Percentiles rank a stretch among this genome's conserved stretches.
These are phyloP conservation scores for Yarrowia phangngaensis DNA, from an alignment of 805 yeast species.

Conservation along the genomic window DNA sequence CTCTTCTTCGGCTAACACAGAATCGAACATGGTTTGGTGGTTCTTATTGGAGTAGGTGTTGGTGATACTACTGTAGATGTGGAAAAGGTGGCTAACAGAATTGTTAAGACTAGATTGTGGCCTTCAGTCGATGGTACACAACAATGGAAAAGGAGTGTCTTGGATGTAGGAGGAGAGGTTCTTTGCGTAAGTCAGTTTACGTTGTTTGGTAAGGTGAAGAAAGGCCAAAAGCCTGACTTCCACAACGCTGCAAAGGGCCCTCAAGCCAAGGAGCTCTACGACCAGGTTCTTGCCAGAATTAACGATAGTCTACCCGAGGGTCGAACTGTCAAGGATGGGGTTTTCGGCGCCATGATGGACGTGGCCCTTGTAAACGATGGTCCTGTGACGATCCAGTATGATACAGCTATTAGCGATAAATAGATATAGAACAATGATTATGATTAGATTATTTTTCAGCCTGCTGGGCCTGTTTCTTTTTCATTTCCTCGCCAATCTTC, in stretches of 20 bases:
- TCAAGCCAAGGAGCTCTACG: conserved; percentile 49
- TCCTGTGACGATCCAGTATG: conserved; percentile 83
- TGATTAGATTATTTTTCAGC: conserved; percentile 1
- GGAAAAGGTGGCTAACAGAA: conserved; percentile 60
- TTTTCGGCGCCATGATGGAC: conserved; percentile 97
- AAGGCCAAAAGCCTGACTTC: conserved; percentile 94
- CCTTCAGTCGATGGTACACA: conserved; percentile 64
- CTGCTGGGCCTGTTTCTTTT: conserved; percentile 19
- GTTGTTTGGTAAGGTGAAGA: conserved; percentile 73
- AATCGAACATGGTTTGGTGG: conserved; percentile 68
- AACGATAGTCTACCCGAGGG: conserved; percentile 34
- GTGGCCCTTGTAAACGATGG: conserved; percentile 86
- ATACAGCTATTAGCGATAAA: conserved; percentile 44
- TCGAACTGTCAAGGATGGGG: conserved; percentile 79
- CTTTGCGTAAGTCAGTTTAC: conserved; percentile 90
- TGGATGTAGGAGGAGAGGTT: conserved; percentile 66
- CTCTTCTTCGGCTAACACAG: conserved; percentile 32
- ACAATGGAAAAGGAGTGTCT: conserved; percentile 72
- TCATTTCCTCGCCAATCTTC: conserved; percentile 25
- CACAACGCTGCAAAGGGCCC: conserved; percentile 85
- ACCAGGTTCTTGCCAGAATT: conserved; percentile 42
- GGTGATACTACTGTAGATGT: conserved; percentile 76
- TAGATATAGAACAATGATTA: background rate
- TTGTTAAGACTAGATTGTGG: conserved; percentile 64
- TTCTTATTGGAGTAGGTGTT: conserved; percentile 78